Evolutionary conservation across 2,329 filamentous ascomycete genomes (phyloP).

Genomic region (Fusarium bulbicola): DNA sequence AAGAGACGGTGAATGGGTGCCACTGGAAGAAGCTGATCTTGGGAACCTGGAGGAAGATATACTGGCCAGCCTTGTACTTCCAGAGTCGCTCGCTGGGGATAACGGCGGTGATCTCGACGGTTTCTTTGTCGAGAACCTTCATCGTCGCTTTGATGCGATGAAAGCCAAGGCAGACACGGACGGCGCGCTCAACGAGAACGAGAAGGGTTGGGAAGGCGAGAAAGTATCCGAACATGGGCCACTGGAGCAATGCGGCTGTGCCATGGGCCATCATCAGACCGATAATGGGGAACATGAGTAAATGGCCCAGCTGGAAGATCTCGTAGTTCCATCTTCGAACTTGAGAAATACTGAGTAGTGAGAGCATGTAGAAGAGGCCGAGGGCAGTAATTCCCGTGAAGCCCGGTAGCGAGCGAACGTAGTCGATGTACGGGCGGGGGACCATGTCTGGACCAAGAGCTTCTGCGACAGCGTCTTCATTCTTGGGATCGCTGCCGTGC

Average conservation of each 20-base stretch:
- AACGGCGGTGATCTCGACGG: constrained; percentile 58
- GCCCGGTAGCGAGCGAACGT: constrained; percentile 58
- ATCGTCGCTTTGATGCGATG: constrained; percentile 58
- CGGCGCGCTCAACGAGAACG: constrained; percentile 58
- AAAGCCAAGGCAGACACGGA: constrained; percentile 59
- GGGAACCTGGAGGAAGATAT: constrained; percentile 65
- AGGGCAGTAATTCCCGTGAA: constrained; percentile 61
- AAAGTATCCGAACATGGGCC: constrained; percentile 66
- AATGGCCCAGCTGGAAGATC: constrained; percentile 64
- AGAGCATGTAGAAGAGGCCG: constrained; percentile 59
- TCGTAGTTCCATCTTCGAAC: constrained; percentile 63
- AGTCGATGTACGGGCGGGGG: constrained; percentile 56
- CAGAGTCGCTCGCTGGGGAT: constrained; percentile 60
- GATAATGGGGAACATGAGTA: constrained; percentile 68
- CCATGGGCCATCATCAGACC: constrained; percentile 65
- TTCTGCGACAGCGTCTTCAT: constrained; percentile 55
- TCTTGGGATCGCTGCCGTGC: constrained; percentile 55
- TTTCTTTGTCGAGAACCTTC: constrained; percentile 61
- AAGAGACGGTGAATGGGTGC: constrained; percentile 68
- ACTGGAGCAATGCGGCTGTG: constrained; percentile 59
- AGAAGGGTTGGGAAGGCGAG: constrained; percentile 63
- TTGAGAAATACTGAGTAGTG: constrained; percentile 58
- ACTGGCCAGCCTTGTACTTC: constrained; percentile 66
- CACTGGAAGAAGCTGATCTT: constrained; percentile 63
- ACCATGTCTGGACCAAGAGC: constrained; percentile 56